A percentile compares a stretch with the other conserved stretches of the same genome.
phyloP scores from a whole-genome alignment of 208 protist species.

The Crithidia expoeki region DNA sequence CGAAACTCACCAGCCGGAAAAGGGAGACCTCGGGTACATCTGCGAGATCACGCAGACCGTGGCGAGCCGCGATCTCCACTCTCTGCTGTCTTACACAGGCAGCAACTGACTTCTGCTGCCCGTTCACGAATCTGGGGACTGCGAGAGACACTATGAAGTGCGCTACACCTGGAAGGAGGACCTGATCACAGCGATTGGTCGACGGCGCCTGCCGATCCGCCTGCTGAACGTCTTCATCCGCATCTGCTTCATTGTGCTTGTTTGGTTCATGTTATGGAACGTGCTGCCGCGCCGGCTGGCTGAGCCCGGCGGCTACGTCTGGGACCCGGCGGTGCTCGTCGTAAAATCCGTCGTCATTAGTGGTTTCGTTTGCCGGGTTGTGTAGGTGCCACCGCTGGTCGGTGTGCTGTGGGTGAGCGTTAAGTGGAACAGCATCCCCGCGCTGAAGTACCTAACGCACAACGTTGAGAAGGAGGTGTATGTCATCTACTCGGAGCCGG shows the following conservation, averaged over 20 bases:
- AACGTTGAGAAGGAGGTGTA: conserved; percentile 59
- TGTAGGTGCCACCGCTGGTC: conserved; percentile 80
- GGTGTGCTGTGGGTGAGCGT: conserved; percentile 82
- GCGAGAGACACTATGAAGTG: conserved; percentile 52
- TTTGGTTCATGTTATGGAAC: conserved; percentile 77
- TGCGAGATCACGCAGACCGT: conserved; percentile 54
- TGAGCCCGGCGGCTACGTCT: conserved; percentile 76
- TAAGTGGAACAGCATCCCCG: conserved; percentile 84
- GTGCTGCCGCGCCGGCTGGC: conserved; percentile 63
- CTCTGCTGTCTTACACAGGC: conserved; percentile 72
- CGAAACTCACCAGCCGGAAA: conserved; percentile 55
- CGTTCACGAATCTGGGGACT: conserved; percentile 45
- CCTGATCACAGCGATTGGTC: conserved; percentile 53
- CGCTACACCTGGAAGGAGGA: conserved; percentile 46
- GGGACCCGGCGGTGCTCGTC: conserved; percentile 69
- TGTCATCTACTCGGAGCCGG: conserved; percentile 67
- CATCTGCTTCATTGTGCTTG: conserved; percentile 52
- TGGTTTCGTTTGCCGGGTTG: conserved; percentile 66
- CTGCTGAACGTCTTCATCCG: conserved; percentile 73
- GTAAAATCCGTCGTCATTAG: conserved; percentile 69
- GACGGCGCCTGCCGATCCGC: conserved; percentile 53
- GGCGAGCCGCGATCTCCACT: conserved; percentile 72
- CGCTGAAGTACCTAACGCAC: conserved; percentile 60
- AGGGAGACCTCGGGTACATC: conserved; percentile 58
- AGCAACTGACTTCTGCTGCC: conserved; percentile 78